Base-by-base conservation (phyloP, 169 alveolate genomes). In the Eimeria sp. region DNA sequence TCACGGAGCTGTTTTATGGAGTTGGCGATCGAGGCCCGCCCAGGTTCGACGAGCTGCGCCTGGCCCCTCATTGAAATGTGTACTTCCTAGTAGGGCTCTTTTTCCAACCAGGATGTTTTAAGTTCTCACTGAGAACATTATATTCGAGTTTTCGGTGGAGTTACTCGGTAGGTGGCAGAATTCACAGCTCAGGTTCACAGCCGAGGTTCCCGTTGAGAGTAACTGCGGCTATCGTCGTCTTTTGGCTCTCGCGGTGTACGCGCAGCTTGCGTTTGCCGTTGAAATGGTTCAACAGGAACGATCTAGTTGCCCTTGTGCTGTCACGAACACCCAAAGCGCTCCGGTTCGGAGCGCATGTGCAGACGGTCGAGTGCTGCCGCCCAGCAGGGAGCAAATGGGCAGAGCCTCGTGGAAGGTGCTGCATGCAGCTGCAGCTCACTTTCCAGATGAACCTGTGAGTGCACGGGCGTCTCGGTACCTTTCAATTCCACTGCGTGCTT, bases 361-460 rank as follows among this genome's bases (percentile, higher is more conserved):
- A 27, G 56, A 52, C 27, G 30, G 77, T n/a, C 64, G 52, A 49
- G 85, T 93, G 62, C 54, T 82, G 66, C 98, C 99, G 62, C 99
- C 99, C 9, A 97, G 96, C 58, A 96, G 99, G 62, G 96, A 58
- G 49, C 98, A 98, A 78, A 96, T 98, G 72, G 99, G 99, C 27
- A 78, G 98, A 33, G 98, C 99, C 64, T 97, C 98, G 2, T 98
- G 99, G 99, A 78, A 97, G 85, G 90, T 97, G 72, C 89, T 98
- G 91, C 99, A 98, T 62, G 90, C 99, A n/a, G 93, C 97, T 71
- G 97, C 98, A 1, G 98, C 99, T 3, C 90, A 97, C n/a, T 98
- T 96, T 77, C 98, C 99, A 1, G 95, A 95, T 37, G 37, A 91
- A 6, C 98, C 99, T 62, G 98, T 98, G 78, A 89, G 97, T n/a